Percentiles rank a stretch among this genome's conserved stretches.
These are phyloP conservation scores for Aureobasidium pullulans DNA, from an alignment of 2,329 filamentous ascomycete species.

Conservation along the genomic window DNA sequence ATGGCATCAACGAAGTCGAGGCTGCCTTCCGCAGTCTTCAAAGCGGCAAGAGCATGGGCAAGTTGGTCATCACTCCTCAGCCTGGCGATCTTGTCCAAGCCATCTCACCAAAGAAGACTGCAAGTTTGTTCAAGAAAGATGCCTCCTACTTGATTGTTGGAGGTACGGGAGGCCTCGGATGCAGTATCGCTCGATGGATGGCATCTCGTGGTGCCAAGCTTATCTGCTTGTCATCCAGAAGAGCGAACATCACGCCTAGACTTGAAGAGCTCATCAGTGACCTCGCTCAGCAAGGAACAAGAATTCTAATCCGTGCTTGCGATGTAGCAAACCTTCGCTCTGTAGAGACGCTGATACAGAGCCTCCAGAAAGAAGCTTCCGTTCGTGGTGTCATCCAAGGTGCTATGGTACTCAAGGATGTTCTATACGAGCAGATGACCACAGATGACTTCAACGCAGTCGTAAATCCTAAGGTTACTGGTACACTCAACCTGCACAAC, in stretches of 20 bases:
- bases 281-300: not conserved
- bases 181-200: slow-evolving; percentile 17
- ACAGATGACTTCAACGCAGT: slow-evolving; percentile 17
- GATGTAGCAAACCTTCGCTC: not conserved
- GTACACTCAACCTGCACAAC: slow-evolving; percentile 24
- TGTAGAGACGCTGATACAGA: not conserved
- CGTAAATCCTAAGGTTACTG: slow-evolving; percentile 23
- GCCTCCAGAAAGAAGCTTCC: not conserved
- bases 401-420: slow-evolving; percentile 7
- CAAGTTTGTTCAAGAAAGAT: not conserved
- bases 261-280: not conserved
- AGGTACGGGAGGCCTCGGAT: slow-evolving; percentile 21
- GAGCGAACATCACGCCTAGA: not conserved
- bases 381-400: slow-evolving; percentile 20
- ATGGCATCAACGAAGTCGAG: slow-evolving; percentile 16
- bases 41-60: slow-evolving; percentile 19
- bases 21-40: slow-evolving; percentile 15
- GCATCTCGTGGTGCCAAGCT: slow-evolving; percentile 16
- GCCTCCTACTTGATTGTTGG: slow-evolving; percentile 20
- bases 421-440: slow-evolving; percentile 18
- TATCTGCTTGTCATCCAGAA: slow-evolving; percentile 12
- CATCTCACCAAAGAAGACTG: not conserved
- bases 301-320: not conserved
- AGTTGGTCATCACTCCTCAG: slow-evolving; percentile 17
- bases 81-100: not conserved